Percentiles rank a stretch among this genome's conserved stretches.
phyloP scores from a whole-genome alignment of 768 basidiomycete species.

The Pulveroboletus sp. region DNA sequence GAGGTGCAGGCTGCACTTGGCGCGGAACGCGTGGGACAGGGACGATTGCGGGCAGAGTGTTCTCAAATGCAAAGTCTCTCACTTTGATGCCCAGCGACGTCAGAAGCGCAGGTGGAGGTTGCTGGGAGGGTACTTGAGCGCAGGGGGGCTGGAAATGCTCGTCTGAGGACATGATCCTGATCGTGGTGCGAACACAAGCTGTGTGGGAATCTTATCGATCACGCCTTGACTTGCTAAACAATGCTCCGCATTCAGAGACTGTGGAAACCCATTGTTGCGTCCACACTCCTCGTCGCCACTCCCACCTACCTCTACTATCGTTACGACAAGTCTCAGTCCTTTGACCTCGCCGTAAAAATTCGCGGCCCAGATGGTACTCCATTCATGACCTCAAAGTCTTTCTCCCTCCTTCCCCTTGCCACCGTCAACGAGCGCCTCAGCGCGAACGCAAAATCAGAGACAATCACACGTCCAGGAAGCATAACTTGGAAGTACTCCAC shows the following conservation, averaged over 20 bases:
- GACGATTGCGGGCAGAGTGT: slow-evolving; percentile 57
- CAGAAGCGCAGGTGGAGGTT: slow-evolving; percentile 35
- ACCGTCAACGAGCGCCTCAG: slow-evolving; percentile 56
- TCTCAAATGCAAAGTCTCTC: slow-evolving; percentile 69
- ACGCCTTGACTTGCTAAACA: neutral
- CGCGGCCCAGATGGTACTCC: slow-evolving; percentile 58
- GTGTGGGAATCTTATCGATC: slow-evolving; percentile 28
- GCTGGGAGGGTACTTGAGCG: slow-evolving; percentile 17
- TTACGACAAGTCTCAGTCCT: slow-evolving; percentile 46
- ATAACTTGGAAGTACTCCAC: slow-evolving; percentile 75
- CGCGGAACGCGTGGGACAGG: slow-evolving; percentile 46
- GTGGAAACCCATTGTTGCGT: slow-evolving; percentile 66
- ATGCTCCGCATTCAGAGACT: slow-evolving; percentile 55
- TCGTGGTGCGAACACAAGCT: neutral
- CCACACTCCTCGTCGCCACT: slow-evolving; percentile 50
- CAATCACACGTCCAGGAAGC: slow-evolving; percentile 49
- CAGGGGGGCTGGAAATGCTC: slow-evolving; percentile 14
- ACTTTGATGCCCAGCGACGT: slow-evolving; percentile 39
- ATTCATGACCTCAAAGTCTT: slow-evolving; percentile 47
- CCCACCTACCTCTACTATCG: slow-evolving; percentile 61
- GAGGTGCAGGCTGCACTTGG: slow-evolving; percentile 46
- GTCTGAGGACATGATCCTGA: neutral
- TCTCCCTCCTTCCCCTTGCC: slow-evolving; percentile 55
- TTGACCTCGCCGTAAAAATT: slow-evolving; percentile 56
- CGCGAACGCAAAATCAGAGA: slow-evolving; percentile 48